These are phyloP conservation scores for Penicillium cosmopolitanum DNA, from an alignment of 495 filamentous ascomycete species.

Conservation along the genomic window DNA sequence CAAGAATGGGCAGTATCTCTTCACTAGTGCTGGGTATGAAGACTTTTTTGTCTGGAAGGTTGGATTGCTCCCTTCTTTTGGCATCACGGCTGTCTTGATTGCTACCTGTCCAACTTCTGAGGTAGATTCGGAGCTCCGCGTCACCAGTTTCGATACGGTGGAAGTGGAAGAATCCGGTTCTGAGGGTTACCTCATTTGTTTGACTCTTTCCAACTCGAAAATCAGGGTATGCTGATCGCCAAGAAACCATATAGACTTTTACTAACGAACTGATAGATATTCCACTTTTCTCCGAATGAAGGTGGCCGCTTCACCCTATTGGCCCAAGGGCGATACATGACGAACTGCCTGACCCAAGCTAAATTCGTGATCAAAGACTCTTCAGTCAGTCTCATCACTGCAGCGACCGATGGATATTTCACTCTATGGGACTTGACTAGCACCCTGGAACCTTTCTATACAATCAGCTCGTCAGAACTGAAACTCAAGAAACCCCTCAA, in stretches of 20 bases:
- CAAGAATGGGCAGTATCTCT: conserved; percentile 62
- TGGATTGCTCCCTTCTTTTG: conserved; percentile 51
- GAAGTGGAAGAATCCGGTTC: conserved; percentile 37
- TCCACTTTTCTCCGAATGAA: conserved; percentile 55
- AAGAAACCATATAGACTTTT: not conserved
- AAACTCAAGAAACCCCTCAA: conserved; percentile 25
- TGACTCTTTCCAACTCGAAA: conserved; percentile 80
- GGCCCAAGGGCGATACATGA: conserved; percentile 66
- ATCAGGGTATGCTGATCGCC: conserved; percentile 52
- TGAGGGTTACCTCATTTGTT: conserved; percentile 55
- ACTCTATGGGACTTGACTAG: conserved; percentile 55
- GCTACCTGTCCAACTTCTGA: conserved; percentile 62
- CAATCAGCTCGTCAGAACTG: conserved; percentile 25
- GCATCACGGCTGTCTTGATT: conserved; percentile 65
- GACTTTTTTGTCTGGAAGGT: conserved; percentile 88
- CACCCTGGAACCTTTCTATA: conserved; percentile 36
- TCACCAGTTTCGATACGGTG: conserved; percentile 70
- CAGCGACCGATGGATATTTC: conserved; percentile 65
- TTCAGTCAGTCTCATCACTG: conserved; percentile 52
- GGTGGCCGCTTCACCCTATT: conserved; percentile 56
- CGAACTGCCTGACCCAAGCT: conserved; percentile 77
- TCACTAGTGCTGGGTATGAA: conserved; percentile 83
- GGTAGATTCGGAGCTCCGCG: conserved; percentile 70
- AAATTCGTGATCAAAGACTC: conserved; percentile 48
- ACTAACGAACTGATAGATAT: conserved; percentile 44